Evolutionary conservation across 2,329 filamentous ascomycete species (phyloP), one percentile per base, ranked within the genome.

Genomic region (Scedosporium apiospermum): DNA sequence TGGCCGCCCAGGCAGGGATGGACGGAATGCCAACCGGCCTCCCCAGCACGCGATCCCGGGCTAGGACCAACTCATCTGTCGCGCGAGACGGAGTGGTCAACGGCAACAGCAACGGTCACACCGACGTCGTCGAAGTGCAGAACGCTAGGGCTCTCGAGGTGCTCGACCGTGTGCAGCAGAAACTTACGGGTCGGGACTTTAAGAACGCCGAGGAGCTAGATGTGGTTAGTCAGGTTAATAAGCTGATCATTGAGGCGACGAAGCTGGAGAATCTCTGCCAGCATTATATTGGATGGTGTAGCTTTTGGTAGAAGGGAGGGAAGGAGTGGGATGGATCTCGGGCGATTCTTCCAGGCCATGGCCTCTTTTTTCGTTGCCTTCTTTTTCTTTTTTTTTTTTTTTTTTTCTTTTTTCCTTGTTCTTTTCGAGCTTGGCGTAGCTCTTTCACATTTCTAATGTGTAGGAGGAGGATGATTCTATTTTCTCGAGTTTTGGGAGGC

Each of bases 281-380:
- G 80, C 95, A 98, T 78, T 99, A 97, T 74, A 96, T 98, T 69
- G 95, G 95, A 66, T 98, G 93, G 93, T 98, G 93, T 77, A 96
- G 91, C 76, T 98, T 97, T 82, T 98, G 93, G 93, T 98, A 64
- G 23, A 34, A 12, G 44, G 44, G 72, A 63, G 41, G 60, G 42
- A 5, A 44, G 27, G n/a, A 23, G 34, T 14, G 41, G 60, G 44
- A 23, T 14, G 26, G 51, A 21, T 23, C 34, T 26, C 18, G 23
- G 26, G 21, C n/a, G 16, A 34, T 27, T 63, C 16, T 34, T 44
- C 23, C 21, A 26, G 44, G 58, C 57, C 46, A 55, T 6, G 34
- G 34, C 9, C 34, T 38, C 10, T 38, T 38, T 38, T 34, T 34
- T 30, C 7, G 10, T 58, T 58, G 4, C 26, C 27, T 23, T 23